Conservation (phyloP, 257 asterid species). For the Solanum stenotomum region DNA sequence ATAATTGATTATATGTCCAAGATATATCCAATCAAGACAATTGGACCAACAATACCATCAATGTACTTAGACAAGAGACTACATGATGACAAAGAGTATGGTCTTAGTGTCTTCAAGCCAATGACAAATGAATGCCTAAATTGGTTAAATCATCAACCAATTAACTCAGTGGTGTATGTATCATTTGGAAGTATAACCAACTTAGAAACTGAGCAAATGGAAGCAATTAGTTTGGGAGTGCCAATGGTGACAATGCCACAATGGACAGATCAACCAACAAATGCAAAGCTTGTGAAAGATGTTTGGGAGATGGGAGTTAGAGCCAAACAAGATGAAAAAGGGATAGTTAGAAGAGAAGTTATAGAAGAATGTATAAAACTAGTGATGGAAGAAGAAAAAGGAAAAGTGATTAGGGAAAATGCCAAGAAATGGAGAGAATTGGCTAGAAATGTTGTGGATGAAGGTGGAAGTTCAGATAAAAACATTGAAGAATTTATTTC, state of each 20-base stretch:
- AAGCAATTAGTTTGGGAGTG: slow-evolving; percentile 14
- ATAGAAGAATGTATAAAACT: slow-evolving; percentile 8
- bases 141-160: not conserved
- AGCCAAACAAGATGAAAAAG: slow-evolving; percentile 10
- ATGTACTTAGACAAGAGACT: not conserved
- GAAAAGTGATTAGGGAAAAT: slow-evolving; percentile 19
- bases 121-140: not conserved
- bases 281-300: slow-evolving; percentile 25
- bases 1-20: not conserved
- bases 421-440: slow-evolving; percentile 19
- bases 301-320: slow-evolving; percentile 37
- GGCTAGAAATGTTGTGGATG: slow-evolving; percentile 20
- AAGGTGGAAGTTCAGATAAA: slow-evolving; percentile 35
- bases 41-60: not conserved
- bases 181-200: not conserved
- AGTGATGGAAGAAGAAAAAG: slow-evolving; percentile 23
- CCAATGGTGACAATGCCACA: not conserved
- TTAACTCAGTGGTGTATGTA: not conserved
- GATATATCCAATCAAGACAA: not conserved
- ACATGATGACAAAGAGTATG: not conserved
- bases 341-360: slow-evolving; percentile 20
- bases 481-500: slow-evolving; percentile 17
- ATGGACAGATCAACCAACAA: slow-evolving; percentile 38
- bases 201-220: not conserved
- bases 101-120: not conserved